Evolutionary conservation across 2,329 filamentous ascomycete species (phyloP), one percentile per base, ranked within the genome.

Genomic region (Talaromyces sp.): DNA sequence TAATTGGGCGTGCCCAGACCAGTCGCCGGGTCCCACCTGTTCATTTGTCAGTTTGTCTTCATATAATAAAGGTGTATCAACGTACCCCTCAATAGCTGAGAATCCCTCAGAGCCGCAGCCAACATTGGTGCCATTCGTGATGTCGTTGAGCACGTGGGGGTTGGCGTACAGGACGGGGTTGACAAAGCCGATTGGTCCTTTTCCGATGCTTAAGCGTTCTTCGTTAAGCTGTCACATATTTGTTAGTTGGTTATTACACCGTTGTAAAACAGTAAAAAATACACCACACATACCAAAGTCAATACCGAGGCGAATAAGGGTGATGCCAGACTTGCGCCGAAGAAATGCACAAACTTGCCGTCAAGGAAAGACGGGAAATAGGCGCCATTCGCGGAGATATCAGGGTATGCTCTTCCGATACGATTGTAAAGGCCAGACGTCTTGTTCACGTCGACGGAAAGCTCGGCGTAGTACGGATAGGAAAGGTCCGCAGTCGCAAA

Each of bases 371-470:
- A 69, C 10, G 62, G 64, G 59, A 71, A 69, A 21, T 68, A 65
- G 58, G 73, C 77, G 14, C 75, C 80, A 41, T 74, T 74, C 0
- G 80, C 80, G 0, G 79, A 70, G 10, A 83, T 76, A 60, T 83
- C 80, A 0, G 81, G 81, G 56, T 80, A 81, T 0, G 73, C 80
- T 27, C 81, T 74, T 0, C 81, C 81, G 21, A 73, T 69, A 14
- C 69, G 70, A 56, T 81, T 80, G 63, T 74, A 82, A 3, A 77
- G 62, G 0, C 77, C 77, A 1, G 65, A 70, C 41, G 75, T 74
- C 9, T 66, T 74, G 41, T 74, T 73, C 27, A 72, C 56, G 46
- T 73, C 66, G 41, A 70, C 70, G 52, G 75, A 75, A 0, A 69
- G 56, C 46, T 66, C 66, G 3, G 67, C 68, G 51, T 70, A 69